phyloP scores from a whole-genome alignment of 148 eudicot species.

The Mesembryanthemum crystallinum region DNA sequence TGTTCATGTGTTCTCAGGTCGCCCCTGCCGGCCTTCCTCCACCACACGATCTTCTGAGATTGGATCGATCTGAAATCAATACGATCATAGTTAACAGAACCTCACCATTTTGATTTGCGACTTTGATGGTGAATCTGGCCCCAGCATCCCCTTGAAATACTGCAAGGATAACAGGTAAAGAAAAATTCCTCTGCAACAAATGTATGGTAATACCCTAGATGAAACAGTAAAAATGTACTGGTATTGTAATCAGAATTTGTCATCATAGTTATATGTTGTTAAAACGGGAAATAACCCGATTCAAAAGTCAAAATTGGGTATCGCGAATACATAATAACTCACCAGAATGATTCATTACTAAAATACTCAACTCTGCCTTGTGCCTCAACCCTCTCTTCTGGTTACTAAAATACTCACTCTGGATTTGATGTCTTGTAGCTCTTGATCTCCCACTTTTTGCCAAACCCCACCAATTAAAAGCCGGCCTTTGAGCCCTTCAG shows the following conservation, averaged over 20 bases:
- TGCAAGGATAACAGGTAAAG: not conserved
- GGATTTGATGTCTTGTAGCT: conserved; percentile 51
- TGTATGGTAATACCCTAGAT: not conserved
- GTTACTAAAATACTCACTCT: conserved; percentile 39
- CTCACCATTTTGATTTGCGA: not conserved
- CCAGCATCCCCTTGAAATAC: not conserved
- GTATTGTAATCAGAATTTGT: not conserved
- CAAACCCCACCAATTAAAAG: conserved; percentile 63
- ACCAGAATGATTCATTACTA: not conserved
- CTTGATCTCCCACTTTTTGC: conserved; percentile 59
- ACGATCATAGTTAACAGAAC: not conserved
- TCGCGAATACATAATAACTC: not conserved
- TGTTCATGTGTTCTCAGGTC: conserved; percentile 81
- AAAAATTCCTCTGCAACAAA: not conserved
- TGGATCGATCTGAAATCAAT: not conserved
- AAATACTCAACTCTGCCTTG: not conserved
- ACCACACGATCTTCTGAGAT: conserved; percentile 25
- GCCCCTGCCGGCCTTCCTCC: conserved; percentile 62
- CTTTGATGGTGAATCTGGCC: too few species aligned
- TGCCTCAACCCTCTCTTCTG: conserved; percentile 9
- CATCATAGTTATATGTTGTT: not conserved
- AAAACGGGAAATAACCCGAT: not conserved
- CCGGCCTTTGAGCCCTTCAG: conserved; percentile 38
- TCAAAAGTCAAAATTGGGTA: not conserved
- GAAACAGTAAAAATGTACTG: not conserved